Base-by-base conservation (phyloP, 164 flowering plant genomes). In the Piper longum region DNA sequence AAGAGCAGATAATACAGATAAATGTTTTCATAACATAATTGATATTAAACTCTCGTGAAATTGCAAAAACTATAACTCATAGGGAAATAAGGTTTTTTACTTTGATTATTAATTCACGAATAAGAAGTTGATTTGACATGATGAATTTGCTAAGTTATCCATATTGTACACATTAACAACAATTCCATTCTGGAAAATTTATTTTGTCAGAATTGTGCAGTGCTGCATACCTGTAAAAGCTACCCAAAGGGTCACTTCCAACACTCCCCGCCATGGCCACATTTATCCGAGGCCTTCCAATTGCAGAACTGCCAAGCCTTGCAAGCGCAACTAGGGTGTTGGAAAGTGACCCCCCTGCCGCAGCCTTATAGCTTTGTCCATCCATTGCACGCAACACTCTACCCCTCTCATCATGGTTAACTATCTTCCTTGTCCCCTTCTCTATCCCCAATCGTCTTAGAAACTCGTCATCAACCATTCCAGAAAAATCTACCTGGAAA, bases 281-380 rank as follows among this genome's bases (percentile, higher is more conserved):
- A 73, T 85, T 83, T 64, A 88, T 67, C 41, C 69, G 55, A 66
- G 85, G 83, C 54, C 86, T 86, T 69, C 85, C 86, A 62, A 71
- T 66, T 26, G 90, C 66, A 63, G 61, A 74, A 52, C 77, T 66
- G 41, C 96, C 93, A 55, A 92, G 89, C 77, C 98, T 83, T 16
- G 98, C 89, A 71, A 92, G 72, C 62, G 93, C 98, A 61, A 92
- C 98, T 18, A 92, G 77, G 41, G 79, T 85, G 60, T 92, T 92
- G 11, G 98, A 92, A 56, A 92, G 91, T 70, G 98, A 92, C 13
- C 98, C 98, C 41, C 96, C 96, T 64, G 96, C 98, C 61, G 98
- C 98, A 42, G 96, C 98, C 80, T 92, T 92, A 68, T 87, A 92
- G 79, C 86, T 89, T 78, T 96, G 86, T 41, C 98, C 96, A 72